Conservation (phyloP, 306 rosid species). For the Vigna hirtella region DNA sequence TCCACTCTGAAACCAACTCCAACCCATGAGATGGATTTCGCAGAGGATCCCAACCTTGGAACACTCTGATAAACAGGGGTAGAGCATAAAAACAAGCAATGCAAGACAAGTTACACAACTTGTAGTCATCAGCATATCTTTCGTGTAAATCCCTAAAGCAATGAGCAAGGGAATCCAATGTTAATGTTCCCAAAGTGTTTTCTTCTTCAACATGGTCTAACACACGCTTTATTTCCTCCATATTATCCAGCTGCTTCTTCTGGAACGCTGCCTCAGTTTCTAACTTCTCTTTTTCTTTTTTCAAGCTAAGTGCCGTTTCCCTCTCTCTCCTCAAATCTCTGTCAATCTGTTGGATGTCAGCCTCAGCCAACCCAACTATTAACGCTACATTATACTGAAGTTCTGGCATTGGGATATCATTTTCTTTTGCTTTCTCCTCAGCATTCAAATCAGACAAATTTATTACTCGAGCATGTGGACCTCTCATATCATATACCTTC, state of each 20-base stretch:
- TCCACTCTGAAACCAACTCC: constrained; percentile 76
- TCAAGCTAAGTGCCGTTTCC: constrained; percentile 80
- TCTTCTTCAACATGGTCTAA: constrained; percentile 67
- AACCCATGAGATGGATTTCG: constrained; percentile 74
- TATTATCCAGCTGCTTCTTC: constrained; percentile 69
- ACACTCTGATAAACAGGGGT: constrained; percentile 79
- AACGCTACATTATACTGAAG: constrained; percentile 61
- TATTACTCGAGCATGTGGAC: constrained; percentile 58
- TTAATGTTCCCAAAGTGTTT: constrained; percentile 64
- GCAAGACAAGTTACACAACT: constrained; percentile 83
- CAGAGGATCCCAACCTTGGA: constrained; percentile 96
- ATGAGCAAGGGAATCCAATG: constrained; percentile 76
- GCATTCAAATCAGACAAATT: constrained; percentile 66
- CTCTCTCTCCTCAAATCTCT: constrained; percentile 67
- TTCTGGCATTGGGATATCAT: constrained; percentile 65
- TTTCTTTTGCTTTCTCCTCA: constrained; percentile 62
- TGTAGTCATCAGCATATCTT: constrained; percentile 67
- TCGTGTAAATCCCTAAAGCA: constrained; percentile 64
- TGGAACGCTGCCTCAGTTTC: constrained; percentile 62
- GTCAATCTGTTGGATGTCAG: constrained; percentile 61
- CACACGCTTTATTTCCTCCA: constrained; percentile 63
- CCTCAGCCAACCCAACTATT: constrained; percentile 56
- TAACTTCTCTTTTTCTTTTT: constrained; percentile 75
- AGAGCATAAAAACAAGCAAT: constrained; percentile 87
- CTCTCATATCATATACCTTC: constrained; percentile 71